Conservation (phyloP, 495 filamentous ascomycete genomes). For the Hypoxylon cercidicola region DNA sequence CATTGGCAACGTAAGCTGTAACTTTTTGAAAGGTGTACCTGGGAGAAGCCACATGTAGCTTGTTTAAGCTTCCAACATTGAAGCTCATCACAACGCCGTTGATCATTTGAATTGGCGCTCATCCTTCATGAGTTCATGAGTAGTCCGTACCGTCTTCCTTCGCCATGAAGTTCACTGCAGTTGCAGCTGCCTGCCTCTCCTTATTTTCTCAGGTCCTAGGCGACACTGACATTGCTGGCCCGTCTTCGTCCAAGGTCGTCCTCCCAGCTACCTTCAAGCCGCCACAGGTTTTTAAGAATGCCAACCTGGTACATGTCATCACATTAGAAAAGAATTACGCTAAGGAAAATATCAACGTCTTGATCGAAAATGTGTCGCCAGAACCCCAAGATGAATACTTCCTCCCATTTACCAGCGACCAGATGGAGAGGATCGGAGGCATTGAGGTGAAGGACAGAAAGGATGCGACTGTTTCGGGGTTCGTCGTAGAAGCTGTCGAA, state of each 20-base stretch:
- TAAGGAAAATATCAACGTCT: slow-evolving; percentile 89
- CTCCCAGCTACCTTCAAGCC: slow-evolving; percentile 82
- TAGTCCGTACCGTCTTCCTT: slow-evolving; percentile 44
- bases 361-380: slow-evolving; percentile 84
- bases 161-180: slow-evolving; percentile 65
- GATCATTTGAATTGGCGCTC: slow-evolving; percentile 38
- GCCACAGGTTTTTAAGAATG: slow-evolving; percentile 88
- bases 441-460: slow-evolving; percentile 94
- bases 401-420: slow-evolving; percentile 79
- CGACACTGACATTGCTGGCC: slow-evolving; percentile 49
- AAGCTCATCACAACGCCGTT: slow-evolving; percentile 22
- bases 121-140: slow-evolving; percentile 59
- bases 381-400: slow-evolving; percentile 88
- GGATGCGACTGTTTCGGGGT: slow-evolving; percentile 70
- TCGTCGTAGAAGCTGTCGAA: slow-evolving; percentile 73
- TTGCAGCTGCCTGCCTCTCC: slow-evolving; percentile 61
- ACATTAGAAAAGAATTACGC: slow-evolving; percentile 93
- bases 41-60: slow-evolving; percentile 37
- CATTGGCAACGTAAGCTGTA: slow-evolving; percentile 50
- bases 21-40: slow-evolving; percentile 47
- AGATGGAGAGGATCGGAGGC: slow-evolving; percentile 79
- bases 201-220: slow-evolving; percentile 53
- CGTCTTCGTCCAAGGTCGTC: slow-evolving; percentile 51
- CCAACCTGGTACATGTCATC: slow-evolving; percentile 87
- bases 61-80: slow-evolving; percentile 29